Conservation (phyloP, 495 filamentous ascomycete genomes). For the Penicillium simplicissimum region DNA sequence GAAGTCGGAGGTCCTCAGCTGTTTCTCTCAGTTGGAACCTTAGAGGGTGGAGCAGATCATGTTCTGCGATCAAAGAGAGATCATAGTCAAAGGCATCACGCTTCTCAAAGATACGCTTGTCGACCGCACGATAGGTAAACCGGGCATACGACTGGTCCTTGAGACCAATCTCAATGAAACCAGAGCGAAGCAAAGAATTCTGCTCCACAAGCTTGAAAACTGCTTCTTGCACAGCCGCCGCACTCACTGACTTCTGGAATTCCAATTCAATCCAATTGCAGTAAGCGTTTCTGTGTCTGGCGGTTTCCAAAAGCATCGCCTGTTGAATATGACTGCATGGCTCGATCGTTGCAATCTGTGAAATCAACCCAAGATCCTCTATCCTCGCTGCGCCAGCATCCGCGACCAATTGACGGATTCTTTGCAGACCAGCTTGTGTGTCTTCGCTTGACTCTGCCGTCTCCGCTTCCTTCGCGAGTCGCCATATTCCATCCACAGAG, state of each 20-base stretch:
- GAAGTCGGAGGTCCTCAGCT: conserved; percentile 33
- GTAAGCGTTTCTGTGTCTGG: conserved; percentile 56
- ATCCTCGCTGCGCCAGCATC: conserved; percentile 28
- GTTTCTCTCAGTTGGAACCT: conserved; percentile 49
- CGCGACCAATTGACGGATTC: conserved; percentile 22
- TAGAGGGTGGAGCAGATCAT: conserved; percentile 59
- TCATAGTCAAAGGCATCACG: conserved; percentile 32
- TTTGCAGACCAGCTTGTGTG: conserved; percentile 18
- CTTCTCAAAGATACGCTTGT: conserved; percentile 40
- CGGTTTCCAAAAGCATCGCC: conserved; percentile 76
- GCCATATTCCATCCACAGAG: conserved; percentile 39
- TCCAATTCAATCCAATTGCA: conserved; percentile 72
- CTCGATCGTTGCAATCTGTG: conserved; percentile 53
- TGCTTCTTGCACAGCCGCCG: conserved; percentile 39
- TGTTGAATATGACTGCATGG: conserved; percentile 69
- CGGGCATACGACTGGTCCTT: conserved; percentile 55
- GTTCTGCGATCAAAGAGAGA: conserved; percentile 25
- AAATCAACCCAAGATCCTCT: conserved; percentile 19
- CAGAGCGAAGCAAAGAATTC: conserved; percentile 70
- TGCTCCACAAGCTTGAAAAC: conserved; percentile 49
- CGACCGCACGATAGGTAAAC: conserved; percentile 52
- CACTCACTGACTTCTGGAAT: conserved; percentile 35
- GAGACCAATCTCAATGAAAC: conserved; percentile 56
- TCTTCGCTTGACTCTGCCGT: conserved; percentile 12
- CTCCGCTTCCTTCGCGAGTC: conserved; percentile 26